Evolutionary conservation across 495 filamentous ascomycete species (phyloP).

Genomic region (Hypoxylon lienhwacheense): DNA sequence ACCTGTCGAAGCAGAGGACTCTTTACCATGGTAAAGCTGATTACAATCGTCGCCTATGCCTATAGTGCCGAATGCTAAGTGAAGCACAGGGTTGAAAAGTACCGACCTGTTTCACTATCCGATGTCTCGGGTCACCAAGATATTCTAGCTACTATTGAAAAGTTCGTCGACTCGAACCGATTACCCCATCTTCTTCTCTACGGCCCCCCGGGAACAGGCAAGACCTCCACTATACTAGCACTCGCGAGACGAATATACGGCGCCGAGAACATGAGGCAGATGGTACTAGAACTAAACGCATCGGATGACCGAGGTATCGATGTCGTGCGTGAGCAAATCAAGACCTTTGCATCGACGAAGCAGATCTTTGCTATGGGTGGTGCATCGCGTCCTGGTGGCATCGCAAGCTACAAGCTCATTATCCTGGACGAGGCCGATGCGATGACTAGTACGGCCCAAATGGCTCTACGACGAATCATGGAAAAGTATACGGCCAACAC

Average conservation of each 20-base stretch:
- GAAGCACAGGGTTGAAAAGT: slow-evolving; percentile 89
- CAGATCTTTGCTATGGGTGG: slow-evolving; percentile 59
- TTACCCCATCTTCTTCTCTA: slow-evolving; percentile 97
- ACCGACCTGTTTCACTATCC: slow-evolving; percentile 80
- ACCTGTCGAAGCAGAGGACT: slow-evolving; percentile 91
- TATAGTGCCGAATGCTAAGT: slow-evolving; percentile 9
- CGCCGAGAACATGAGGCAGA: slow-evolving; percentile 87
- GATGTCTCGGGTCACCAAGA: slow-evolving; percentile 99
- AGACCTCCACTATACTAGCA: slow-evolving; percentile 92
- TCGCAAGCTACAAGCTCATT: slow-evolving; percentile 89
- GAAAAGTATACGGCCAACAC: slow-evolving; percentile 99
- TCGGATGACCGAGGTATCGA: slow-evolving; percentile 98
- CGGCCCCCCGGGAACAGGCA: slow-evolving; percentile 94
- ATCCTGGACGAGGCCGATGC: slow-evolving; percentile 98
- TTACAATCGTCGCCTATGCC: not conserved
- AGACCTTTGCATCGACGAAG: slow-evolving; percentile 86
- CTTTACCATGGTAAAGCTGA: slow-evolving; percentile 76
- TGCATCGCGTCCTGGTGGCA: slow-evolving; percentile 39
- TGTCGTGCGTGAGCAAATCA: slow-evolving; percentile 97
- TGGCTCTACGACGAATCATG: slow-evolving; percentile 97
- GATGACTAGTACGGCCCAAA: slow-evolving; percentile 96
- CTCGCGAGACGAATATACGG: slow-evolving; percentile 94
- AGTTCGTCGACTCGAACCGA: slow-evolving; percentile 89
- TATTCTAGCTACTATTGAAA: slow-evolving; percentile 94
- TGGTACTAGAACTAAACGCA: slow-evolving; percentile 97